Conservation (phyloP, 2,329 filamentous ascomycete genomes). For the Macrophomina phaseolina region DNA sequence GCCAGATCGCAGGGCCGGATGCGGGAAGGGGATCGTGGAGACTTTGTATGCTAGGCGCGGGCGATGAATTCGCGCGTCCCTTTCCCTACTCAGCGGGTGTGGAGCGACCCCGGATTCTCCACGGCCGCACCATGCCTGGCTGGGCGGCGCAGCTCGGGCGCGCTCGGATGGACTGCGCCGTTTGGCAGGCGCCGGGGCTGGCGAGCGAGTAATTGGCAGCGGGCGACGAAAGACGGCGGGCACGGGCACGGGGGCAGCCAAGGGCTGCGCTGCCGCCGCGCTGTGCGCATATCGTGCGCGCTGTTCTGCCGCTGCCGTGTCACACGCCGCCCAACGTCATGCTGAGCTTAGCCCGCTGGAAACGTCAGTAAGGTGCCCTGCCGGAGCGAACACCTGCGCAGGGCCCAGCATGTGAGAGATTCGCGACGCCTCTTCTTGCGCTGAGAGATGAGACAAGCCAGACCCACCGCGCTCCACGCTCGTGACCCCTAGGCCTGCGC, state of each 20-base stretch:
- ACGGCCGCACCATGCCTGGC: constrained; percentile 14
- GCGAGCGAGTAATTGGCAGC: constrained; percentile 17
- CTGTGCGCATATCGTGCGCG: not conserved
- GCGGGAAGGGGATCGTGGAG: constrained; percentile 27
- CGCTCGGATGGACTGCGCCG: constrained; percentile 21
- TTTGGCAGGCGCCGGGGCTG: constrained; percentile 19
- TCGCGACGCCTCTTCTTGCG: constrained; percentile 16
- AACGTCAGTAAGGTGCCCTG: not conserved
- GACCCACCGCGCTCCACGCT: constrained; percentile 22
- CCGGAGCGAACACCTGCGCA: constrained; percentile 12
- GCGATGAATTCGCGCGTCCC: constrained; percentile 25
- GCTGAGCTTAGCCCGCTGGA: constrained; percentile 10
- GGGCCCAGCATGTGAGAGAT: constrained; percentile 15
- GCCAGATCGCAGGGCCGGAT: constrained; percentile 25
- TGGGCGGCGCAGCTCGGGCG: constrained; percentile 18
- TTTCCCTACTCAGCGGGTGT: constrained; percentile 18
- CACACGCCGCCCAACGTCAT: constrained; percentile 25
- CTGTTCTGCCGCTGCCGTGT: constrained; percentile 1
- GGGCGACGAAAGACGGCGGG: not conserved
- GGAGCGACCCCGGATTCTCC: constrained; percentile 28
- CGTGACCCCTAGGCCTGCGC: constrained; percentile 21
- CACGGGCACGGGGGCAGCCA: not conserved
- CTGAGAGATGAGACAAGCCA: constrained; percentile 11
- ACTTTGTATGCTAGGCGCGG: constrained; percentile 21
- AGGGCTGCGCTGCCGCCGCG: not conserved